Conservation (phyloP, 176 grass and related monocot species). For the Pontederia paniculata region DNA sequence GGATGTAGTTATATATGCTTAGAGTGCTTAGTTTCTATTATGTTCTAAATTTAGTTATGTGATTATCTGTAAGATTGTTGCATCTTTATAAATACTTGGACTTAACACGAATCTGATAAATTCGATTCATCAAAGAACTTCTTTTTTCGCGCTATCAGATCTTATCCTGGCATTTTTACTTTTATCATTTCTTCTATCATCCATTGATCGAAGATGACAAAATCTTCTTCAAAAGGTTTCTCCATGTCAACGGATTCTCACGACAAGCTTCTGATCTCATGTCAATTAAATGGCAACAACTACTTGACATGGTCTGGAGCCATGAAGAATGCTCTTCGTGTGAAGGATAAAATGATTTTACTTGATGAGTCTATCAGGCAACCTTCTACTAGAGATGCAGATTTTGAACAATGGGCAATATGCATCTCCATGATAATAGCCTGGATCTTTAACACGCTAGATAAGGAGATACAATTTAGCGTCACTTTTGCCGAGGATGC, state of each 20-base stretch:
- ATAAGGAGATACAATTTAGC: neutral
- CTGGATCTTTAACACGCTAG: neutral
- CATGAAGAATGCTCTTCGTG: neutral
- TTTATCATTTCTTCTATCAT: too few relatives aligned
- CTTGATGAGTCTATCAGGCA: neutral
- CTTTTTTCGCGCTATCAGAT: too few relatives aligned
- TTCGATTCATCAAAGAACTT: too few relatives aligned
- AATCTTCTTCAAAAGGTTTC: too few relatives aligned
- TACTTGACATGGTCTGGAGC: neutral
- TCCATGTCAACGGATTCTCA: neutral
- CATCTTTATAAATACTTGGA: too few relatives aligned
- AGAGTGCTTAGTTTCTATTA: too few relatives aligned
- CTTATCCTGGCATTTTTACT: too few relatives aligned
- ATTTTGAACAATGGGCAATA: neutral
- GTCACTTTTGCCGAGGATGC: neutral
- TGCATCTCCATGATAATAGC: neutral
- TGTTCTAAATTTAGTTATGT: too few relatives aligned
- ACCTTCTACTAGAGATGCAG: neutral
- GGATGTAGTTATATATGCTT: too few relatives aligned
- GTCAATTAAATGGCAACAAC: neutral
- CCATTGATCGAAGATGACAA: too few relatives aligned
- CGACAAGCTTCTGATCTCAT: neutral
- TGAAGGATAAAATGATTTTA: neutral
- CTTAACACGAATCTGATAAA: too few relatives aligned
- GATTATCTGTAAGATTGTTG: too few relatives aligned